phyloP scores from a whole-genome alignment of 2,329 filamentous ascomycete genomes.

The Pseudogymnoascus sp. region DNA sequence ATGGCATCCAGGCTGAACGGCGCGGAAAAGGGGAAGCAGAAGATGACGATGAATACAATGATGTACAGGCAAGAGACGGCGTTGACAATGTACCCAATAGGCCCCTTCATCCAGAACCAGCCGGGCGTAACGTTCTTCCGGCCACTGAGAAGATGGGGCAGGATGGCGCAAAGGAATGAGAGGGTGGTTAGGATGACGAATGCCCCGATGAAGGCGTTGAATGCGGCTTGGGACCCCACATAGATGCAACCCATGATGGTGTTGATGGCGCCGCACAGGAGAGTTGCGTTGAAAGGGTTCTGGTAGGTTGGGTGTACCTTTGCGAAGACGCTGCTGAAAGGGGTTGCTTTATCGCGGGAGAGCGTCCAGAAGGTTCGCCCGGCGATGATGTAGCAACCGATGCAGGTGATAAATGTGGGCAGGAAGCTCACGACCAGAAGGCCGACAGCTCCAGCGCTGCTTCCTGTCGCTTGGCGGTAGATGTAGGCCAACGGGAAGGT shows the following conservation, averaged over 20 bases:
- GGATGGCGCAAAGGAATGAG: conserved; percentile 54
- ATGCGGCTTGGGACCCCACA: conserved; percentile 53
- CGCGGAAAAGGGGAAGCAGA: conserved; percentile 44
- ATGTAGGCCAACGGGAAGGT: conserved; percentile 55
- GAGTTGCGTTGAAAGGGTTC: conserved; percentile 45
- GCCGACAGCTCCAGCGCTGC: conserved; percentile 39
- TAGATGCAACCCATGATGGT: conserved; percentile 54
- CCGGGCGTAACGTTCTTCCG: conserved; percentile 40
- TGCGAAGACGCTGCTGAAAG: conserved; percentile 38
- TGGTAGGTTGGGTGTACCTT: conserved; percentile 36
- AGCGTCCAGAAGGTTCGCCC: conserved; percentile 53
- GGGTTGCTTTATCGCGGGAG: conserved; percentile 46
- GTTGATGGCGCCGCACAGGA: conserved; percentile 38
- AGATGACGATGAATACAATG: conserved; percentile 49
- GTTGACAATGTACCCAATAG: conserved; percentile 40
- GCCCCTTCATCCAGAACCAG: conserved; percentile 45
- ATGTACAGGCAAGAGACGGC: conserved; percentile 45
- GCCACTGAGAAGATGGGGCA: conserved; percentile 41
- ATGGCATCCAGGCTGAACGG: conserved; percentile 38
- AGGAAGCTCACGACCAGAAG: conserved; percentile 44
- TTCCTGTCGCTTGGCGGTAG: conserved; percentile 49
- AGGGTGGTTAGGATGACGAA: conserved; percentile 44
- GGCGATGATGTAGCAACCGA: conserved; percentile 48
- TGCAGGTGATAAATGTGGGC: conserved; percentile 39
- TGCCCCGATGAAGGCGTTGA: conserved; percentile 53